Evolutionary conservation across 2,329 filamentous ascomycete genomes (phyloP).

Genomic region (Alternaria metachromatica): DNA sequence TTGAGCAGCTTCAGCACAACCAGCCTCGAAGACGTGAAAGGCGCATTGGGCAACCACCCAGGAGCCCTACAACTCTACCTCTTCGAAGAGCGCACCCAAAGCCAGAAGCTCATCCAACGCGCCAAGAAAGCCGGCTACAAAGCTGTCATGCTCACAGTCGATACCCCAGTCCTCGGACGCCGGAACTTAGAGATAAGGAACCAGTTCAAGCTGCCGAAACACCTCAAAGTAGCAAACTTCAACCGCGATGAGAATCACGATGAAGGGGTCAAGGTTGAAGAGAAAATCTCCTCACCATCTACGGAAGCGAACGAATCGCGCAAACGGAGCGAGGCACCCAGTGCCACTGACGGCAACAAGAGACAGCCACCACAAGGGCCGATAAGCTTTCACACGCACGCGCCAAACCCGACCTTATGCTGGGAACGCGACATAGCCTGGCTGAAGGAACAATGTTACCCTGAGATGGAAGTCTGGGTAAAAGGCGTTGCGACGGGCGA

Average conservation of each 20-base stretch:
- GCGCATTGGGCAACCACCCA: slow-evolving; percentile 49
- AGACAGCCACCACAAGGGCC: slow-evolving; percentile 15
- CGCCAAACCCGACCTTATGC: slow-evolving; percentile 27
- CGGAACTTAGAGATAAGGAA: slow-evolving; percentile 35
- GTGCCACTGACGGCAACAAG: background rate
- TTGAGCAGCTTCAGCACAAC: slow-evolving; percentile 51
- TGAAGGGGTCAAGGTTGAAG: background rate
- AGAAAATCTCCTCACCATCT: background rate
- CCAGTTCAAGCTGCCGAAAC: slow-evolving; percentile 31
- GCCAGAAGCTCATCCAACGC: slow-evolving; percentile 27
- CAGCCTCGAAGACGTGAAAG: slow-evolving; percentile 55
- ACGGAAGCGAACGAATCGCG: slow-evolving; percentile 1
- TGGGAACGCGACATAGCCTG: slow-evolving; percentile 35
- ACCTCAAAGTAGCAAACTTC: slow-evolving; percentile 33
- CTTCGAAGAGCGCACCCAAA: slow-evolving; percentile 36
- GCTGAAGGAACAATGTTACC: slow-evolving; percentile 25
- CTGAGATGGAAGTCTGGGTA: slow-evolving; percentile 48
- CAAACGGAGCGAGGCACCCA: slow-evolving; percentile 5
- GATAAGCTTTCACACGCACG: slow-evolving; percentile 28
- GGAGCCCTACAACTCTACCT: slow-evolving; percentile 54
- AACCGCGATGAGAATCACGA: slow-evolving; percentile 9
- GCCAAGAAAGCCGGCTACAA: slow-evolving; percentile 35
- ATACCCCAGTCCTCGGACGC: slow-evolving; percentile 32
- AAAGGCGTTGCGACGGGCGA: slow-evolving; percentile 53
- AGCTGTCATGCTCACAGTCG: slow-evolving; percentile 34